Conservation (phyloP, 106 monocot species). For the Dendrobium chrysotoxum region DNA sequence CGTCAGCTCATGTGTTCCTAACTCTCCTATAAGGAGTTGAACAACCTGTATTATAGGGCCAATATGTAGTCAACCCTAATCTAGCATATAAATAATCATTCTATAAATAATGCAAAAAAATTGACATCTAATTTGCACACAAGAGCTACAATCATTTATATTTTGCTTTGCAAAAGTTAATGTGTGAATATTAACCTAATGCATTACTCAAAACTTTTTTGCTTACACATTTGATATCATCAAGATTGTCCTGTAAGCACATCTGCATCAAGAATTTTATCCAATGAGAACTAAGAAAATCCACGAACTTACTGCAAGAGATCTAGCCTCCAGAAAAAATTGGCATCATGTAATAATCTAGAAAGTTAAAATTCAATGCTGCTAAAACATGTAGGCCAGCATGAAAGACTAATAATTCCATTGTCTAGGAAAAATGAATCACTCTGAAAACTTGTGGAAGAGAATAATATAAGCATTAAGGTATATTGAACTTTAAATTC, state of each 20-base stretch:
- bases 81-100: too few relatives aligned
- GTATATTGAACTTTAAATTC: not conserved
- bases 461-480: not conserved
- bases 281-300: not conserved
- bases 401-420: not conserved
- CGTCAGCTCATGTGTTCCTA: too few relatives aligned
- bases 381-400: too few relatives aligned
- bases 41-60: too few relatives aligned
- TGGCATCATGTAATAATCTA: not conserved
- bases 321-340: not conserved
- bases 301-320: not conserved
- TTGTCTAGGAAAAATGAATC: not conserved
- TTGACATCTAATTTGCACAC: conserved; percentile 75
- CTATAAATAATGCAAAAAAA: too few relatives aligned
- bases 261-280: not conserved
- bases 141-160: not conserved
- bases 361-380: not conserved
- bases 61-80: too few relatives aligned
- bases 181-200: not conserved
- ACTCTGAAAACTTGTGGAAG: not conserved
- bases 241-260: not conserved
- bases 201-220: not conserved
- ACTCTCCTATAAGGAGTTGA: too few relatives aligned
- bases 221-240: not conserved
- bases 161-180: not conserved